Base-by-base conservation (phyloP, 2,329 filamentous ascomycete genomes). In the Pseudogymnoascus sp. region DNA sequence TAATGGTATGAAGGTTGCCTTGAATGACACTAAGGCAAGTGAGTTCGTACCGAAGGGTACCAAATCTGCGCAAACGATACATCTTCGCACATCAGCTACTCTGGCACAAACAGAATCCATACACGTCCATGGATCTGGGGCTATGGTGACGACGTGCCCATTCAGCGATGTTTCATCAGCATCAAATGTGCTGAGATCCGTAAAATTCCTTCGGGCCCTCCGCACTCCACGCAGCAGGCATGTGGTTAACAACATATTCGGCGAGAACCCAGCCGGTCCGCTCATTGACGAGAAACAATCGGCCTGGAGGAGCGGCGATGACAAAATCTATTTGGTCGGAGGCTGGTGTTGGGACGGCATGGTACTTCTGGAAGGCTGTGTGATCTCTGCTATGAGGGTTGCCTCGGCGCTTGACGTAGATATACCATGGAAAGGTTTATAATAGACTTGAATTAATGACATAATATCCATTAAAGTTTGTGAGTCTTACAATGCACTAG, bases 301-400 rank as follows among this genome's bases (percentile, higher is more conserved):
- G 14, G 54, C 62, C 21, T 86, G 83, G 83, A 76, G 72, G 6
- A 86, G 83, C 64, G 83, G 83, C 0, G 75, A 83, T 61, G 77
- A 78, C 6, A 77, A 79, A 43, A 79, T 87, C 0, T 86, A 80
- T 78, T 69, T 86, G 11, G 77, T 79, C 0, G 84, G 84, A 5
- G 81, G 82, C 0, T 87, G 84, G 85, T 87, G 83, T 68, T 86
- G 84, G 84, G 84, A 87, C 71, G 84, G 84, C 2, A 83, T 87
- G 83, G 83, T 87, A 1, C 68, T 87, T 14, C 71, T 87, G 3
- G 84, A 86, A 70, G 85, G 85, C 1, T 87, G 84, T 63, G 75
- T 86, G 2, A 77, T 83, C 1, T 86, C 83, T 6, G 83, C 84
- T 1, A 82, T 83, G 78, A 76, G 79, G 36, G 76, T 86, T 51